Evolutionary conservation across 176 grass and related monocot genomes (phyloP), one percentile per base, ranked within the genome.

Genomic region (Oryza punctata): DNA sequence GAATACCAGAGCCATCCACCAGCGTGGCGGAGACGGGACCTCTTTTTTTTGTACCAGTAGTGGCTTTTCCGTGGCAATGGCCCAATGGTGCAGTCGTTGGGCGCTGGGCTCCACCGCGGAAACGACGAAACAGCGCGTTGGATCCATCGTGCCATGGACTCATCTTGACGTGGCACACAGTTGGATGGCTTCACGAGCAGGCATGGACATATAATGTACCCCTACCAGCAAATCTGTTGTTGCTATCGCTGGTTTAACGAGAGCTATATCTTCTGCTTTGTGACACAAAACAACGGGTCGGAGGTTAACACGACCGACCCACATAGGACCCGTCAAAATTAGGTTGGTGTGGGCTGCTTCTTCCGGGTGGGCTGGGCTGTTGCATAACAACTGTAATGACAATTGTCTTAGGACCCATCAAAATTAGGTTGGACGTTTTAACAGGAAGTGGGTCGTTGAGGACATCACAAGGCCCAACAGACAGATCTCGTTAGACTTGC

Each of bases 141-240:
- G 0, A 28, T 23, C 40, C n/a, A 27, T 37, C 66, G 7, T 65
- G 69, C 45, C 13, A 19, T 66, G 35, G 59, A 73, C 75, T 44
- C 26, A n/a, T 67, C 60, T 26, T 67, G 75, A 88, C 68, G 86
- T 79, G 75, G 68, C 44, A 40, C 65, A 65, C 67, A 84, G 73
- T 67, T 78, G 66, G 29, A 35, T 14, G 2, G 38, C 13, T 43
- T 12, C 1, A n/a, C 18, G 15, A n/a, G 52, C 49, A 54, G 47
- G 5, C 47, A 50, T 50, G 47, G 47, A 16, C 5, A 50, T 18
- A 50, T 5, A n/a, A n/a, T 19, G 49, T 54, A 54, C 16, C 6
- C 18, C 52, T n/a, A 57, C 52, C 52, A 21, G 19, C 6, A 38
- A 21, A 54, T 54, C 4, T 54, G 18, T 54, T 54, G 50, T 57